A percentile compares a stretch with the other conserved stretches of the same genome.
These are phyloP conservation scores for Talaromyces sp. DNA, from an alignment of 2,329 filamentous ascomycete species.

Conservation along the genomic window DNA sequence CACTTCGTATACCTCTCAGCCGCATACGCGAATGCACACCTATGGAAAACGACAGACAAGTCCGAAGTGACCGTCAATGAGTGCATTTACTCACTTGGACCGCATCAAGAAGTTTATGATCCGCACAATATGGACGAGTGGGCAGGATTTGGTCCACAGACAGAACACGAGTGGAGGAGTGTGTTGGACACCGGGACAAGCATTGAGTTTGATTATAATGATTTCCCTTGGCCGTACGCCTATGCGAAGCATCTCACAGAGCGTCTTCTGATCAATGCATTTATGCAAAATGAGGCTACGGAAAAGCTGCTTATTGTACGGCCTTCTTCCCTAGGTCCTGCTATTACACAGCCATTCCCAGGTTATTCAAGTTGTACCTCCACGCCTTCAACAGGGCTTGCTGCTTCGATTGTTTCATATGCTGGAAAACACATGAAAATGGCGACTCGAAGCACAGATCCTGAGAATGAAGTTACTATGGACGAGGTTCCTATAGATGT, in stretches of 20 bases:
- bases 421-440: background rate
- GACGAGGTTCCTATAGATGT: constrained; percentile 12
- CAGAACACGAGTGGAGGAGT: constrained; percentile 1
- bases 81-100: constrained; percentile 7
- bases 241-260: constrained; percentile 13
- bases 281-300: background rate
- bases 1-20: constrained; percentile 25
- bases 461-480: background rate
- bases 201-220: background rate
- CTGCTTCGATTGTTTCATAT: background rate
- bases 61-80: constrained; percentile 15
- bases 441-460: background rate
- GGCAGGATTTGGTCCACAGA: background rate
- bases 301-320: constrained; percentile 6
- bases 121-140: background rate
- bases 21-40: constrained; percentile 20
- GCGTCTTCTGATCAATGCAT: background rate
- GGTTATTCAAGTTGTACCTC: background rate
- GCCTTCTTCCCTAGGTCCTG: constrained; percentile 6
- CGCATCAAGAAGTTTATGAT: background rate
- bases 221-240: constrained; percentile 11
- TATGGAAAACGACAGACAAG: constrained; percentile 2
- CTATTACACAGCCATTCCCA: background rate
- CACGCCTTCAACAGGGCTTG: background rate
- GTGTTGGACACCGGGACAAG: background rate